Conservation (phyloP, 108 stramenopile species). For the Cyclotella cryptica region DNA sequence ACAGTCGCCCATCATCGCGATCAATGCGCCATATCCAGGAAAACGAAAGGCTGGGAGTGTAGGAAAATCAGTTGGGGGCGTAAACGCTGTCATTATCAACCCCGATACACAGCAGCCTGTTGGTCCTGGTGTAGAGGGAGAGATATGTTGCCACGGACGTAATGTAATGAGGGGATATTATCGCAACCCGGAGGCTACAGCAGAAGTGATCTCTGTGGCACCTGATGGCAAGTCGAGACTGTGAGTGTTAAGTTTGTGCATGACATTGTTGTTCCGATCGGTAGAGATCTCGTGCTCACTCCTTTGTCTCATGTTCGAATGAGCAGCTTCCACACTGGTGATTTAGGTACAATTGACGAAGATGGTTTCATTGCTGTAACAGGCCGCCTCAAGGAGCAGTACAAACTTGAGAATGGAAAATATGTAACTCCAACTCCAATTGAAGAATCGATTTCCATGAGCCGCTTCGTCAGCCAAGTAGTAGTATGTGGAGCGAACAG, state of each 20-base stretch:
- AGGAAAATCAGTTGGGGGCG: constrained; percentile 70
- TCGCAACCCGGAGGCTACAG: constrained; percentile 91
- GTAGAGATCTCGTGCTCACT: not conserved
- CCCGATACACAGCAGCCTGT: constrained; percentile 62
- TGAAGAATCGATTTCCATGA: constrained; percentile 90
- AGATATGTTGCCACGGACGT: constrained; percentile 91
- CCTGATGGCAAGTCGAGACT: constrained; percentile 86
- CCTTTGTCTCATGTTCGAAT: not conserved
- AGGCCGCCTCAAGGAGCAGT: constrained; percentile 92
- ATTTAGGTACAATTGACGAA: constrained; percentile 74
- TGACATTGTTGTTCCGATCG: not conserved
- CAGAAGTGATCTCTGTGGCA: constrained; percentile 87
- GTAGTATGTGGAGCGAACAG: constrained; percentile 94
- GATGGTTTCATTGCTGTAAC: constrained; percentile 83
- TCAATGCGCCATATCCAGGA: constrained; percentile 57
- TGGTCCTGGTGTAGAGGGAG: constrained; percentile 85
- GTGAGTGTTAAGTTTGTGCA: constrained; percentile 50
- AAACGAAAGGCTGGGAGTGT: constrained; percentile 59
- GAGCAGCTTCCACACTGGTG: constrained; percentile 89
- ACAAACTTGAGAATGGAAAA: constrained; percentile 98
- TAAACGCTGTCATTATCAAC: constrained; percentile 65
- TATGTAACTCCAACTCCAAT: constrained; percentile 95
- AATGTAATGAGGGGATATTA: constrained; percentile 96
- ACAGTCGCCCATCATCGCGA: constrained; percentile 65
- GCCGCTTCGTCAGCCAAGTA: constrained; percentile 90